Evolutionary conservation across 495 filamentous ascomycete genomes (phyloP).

Genomic region (Aspergillus biplanus): DNA sequence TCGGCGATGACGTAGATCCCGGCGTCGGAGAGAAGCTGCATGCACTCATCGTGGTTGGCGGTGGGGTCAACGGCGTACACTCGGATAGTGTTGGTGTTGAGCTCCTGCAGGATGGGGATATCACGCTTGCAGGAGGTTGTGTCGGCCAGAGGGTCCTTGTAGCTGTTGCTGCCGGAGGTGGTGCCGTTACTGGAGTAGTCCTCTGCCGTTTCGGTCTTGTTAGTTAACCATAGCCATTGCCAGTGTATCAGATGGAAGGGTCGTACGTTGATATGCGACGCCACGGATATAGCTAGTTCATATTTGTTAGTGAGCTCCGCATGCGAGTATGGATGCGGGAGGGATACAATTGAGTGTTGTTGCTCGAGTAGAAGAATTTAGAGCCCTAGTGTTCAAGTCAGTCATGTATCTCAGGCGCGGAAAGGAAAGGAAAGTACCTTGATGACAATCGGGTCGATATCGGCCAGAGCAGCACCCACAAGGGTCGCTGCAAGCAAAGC

Average conservation of each 20-base stretch:
- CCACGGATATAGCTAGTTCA: slow-evolving; percentile 71
- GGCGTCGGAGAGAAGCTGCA: slow-evolving; percentile 77
- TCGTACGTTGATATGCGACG: slow-evolving; percentile 80
- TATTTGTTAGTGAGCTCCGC: slow-evolving; percentile 18
- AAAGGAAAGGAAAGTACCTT: slow-evolving; percentile 49
- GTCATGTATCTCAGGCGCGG: slow-evolving; percentile 7
- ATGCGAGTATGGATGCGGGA: background rate
- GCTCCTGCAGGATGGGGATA: slow-evolving; percentile 73
- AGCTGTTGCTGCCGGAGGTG: slow-evolving; percentile 38
- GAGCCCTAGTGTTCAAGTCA: slow-evolving; percentile 53
- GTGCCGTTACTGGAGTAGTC: slow-evolving; percentile 49
- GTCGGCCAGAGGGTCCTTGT: slow-evolving; percentile 75
- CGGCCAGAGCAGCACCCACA: slow-evolving; percentile 56
- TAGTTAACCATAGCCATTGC: slow-evolving; percentile 20
- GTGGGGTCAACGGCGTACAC: slow-evolving; percentile 89
- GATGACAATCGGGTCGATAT: slow-evolving; percentile 70
- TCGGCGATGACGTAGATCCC: slow-evolving; percentile 96
- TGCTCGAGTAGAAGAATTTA: slow-evolving; percentile 79
- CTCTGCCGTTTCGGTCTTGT: slow-evolving; percentile 34
- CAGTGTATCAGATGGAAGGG: slow-evolving; percentile 15
- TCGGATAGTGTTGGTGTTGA: slow-evolving; percentile 88
- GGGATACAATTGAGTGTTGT: slow-evolving; percentile 77
- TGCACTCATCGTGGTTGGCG: slow-evolving; percentile 78
- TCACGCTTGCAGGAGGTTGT: slow-evolving; percentile 72
- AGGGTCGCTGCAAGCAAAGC: slow-evolving; percentile 50